These are phyloP conservation scores for Parietichytrium sp. DNA, from an alignment of 108 stramenopile genomes.

Conservation along the genomic window DNA sequence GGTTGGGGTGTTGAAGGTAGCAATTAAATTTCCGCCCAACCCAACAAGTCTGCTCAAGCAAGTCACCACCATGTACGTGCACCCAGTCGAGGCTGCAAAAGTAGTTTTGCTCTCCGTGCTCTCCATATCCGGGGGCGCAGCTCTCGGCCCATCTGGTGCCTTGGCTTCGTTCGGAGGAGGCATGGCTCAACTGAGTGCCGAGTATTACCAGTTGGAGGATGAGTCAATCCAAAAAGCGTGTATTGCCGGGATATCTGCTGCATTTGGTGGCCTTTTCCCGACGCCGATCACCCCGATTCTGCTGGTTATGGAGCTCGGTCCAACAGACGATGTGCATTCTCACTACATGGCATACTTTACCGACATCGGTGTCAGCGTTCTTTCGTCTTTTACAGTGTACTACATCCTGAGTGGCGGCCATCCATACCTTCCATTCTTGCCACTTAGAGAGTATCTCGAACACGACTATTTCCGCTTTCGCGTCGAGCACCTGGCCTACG, in stretches of 20 bases:
- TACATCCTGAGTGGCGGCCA: background rate
- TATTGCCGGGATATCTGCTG: background rate
- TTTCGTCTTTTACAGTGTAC: background rate
- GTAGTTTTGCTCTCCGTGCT: background rate
- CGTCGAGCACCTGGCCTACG: background rate
- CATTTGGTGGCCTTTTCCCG: background rate
- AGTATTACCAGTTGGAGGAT: background rate
- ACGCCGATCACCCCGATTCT: slow-evolving; percentile 3
- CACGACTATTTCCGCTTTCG: background rate
- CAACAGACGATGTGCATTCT: background rate
- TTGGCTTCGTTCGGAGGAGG: background rate
- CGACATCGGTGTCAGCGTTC: background rate
- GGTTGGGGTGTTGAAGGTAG: slow-evolving; percentile 16
- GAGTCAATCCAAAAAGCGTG: background rate
- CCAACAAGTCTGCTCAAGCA: slow-evolving; percentile 7
- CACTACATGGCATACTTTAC: slow-evolving; percentile 16
- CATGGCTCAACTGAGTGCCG: background rate
- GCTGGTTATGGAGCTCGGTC: slow-evolving; percentile 14
- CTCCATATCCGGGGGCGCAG: slow-evolving; percentile 16
- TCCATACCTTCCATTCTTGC: background rate
- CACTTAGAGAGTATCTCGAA: background rate
- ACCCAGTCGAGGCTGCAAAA: background rate
- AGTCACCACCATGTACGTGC: background rate
- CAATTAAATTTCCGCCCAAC: background rate
- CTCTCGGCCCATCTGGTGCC: background rate